These are phyloP conservation scores for Brassica cretica DNA, from an alignment of 345 rosid genomes.

Conservation along the genomic window DNA sequence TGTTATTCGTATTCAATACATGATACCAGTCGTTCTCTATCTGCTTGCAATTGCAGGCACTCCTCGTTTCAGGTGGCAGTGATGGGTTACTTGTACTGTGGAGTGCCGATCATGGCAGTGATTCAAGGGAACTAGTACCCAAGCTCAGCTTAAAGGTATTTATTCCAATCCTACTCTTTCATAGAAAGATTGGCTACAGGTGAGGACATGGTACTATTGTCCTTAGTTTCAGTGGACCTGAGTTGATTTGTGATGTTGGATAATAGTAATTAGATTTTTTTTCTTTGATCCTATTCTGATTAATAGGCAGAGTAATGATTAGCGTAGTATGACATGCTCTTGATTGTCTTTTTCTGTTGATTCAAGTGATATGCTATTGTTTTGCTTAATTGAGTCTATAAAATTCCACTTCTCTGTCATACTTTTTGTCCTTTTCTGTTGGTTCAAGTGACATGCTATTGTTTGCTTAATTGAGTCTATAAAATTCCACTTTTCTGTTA, in stretches of 20 bases:
- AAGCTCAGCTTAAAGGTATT: slow-evolving; percentile 91
- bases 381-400: slow-evolving; percentile 4
- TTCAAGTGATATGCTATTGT: neutral
- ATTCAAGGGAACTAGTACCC: slow-evolving; percentile 96
- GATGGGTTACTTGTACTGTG: slow-evolving; percentile 94
- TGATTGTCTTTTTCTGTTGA: neutral
- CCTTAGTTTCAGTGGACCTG: slow-evolving; percentile 13
- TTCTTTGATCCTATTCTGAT: neutral
- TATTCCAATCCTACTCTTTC: slow-evolving; percentile 22
- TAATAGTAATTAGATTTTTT: neutral
- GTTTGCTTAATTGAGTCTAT: slow-evolving; percentile 12
- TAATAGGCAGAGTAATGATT: slow-evolving; percentile 7
- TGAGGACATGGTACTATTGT: slow-evolving; percentile 6
- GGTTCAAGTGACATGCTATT: slow-evolving; percentile 1
- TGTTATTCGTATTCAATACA: slow-evolving; percentile 13
- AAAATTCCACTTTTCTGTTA: neutral
- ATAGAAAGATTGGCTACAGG: slow-evolving; percentile 14
- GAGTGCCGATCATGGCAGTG: slow-evolving; percentile 96
- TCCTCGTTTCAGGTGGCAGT: slow-evolving; percentile 95
- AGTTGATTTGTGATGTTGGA: slow-evolving; percentile 17
- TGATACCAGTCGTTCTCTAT: slow-evolving; percentile 21
- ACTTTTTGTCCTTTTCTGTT: neutral
- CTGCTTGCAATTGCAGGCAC: slow-evolving; percentile 62
- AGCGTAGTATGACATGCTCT: slow-evolving; percentile 13
- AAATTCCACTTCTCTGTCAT: neutral